phyloP scores from a whole-genome alignment of 768 basidiomycete species.

The Leccinellum luteum region DNA sequence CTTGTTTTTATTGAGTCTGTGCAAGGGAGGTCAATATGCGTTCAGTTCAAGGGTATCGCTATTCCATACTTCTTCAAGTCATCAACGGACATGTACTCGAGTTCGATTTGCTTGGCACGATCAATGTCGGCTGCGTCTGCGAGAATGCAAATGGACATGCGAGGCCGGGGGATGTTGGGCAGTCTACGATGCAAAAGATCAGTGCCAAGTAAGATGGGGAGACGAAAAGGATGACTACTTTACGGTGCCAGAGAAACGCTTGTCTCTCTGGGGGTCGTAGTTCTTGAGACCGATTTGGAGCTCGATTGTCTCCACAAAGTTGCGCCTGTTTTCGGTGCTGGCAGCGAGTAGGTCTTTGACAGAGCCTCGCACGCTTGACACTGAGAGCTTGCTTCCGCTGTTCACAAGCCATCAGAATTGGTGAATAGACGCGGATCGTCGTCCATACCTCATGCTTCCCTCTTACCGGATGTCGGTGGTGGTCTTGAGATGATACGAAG shows the following conservation, averaged over 20 bases:
- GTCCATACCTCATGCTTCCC: constrained; percentile 19
- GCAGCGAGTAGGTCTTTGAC: constrained; percentile 88
- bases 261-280: constrained; percentile 99
- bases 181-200: constrained; percentile 50
- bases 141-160: constrained; percentile 99
- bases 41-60: not conserved
- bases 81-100: constrained; percentile 99
- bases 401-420: not conserved
- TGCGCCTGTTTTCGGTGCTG: constrained; percentile 85
- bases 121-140: constrained; percentile 99
- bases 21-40: not conserved
- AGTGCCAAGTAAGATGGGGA: not conserved
- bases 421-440: not conserved
- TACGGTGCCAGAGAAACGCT: constrained; percentile 99
- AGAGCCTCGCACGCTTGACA: constrained; percentile 99
- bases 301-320: constrained; percentile 95
- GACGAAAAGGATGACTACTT: constrained; percentile 52
- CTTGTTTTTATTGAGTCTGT: constrained; percentile 98
- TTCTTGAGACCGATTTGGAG: constrained; percentile 97
- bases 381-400: constrained; percentile 82
- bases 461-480: not conserved
- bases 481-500: constrained; percentile 22
- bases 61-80: constrained; percentile 91
- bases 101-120: constrained; percentile 94
- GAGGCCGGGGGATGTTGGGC: constrained; percentile 94